Evolutionary conservation across 2,329 filamentous ascomycete genomes (phyloP), one percentile per base, ranked within the genome.

Genomic region (Trichoderma lentiforme): DNA sequence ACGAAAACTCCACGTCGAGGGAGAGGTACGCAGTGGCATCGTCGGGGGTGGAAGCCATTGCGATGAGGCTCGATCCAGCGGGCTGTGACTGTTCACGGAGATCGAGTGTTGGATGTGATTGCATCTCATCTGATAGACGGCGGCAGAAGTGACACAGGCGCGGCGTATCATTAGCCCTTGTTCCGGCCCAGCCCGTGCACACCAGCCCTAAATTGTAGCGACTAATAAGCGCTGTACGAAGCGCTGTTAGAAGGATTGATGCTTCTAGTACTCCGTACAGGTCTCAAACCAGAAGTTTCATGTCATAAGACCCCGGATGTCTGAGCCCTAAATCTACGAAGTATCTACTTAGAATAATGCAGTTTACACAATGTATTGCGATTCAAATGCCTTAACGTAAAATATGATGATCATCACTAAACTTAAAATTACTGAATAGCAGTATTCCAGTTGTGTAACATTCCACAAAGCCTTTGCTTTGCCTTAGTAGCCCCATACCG

Each of bases 1-100:
- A 85, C 84, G 83, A 86, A 78, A 96, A 95, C 80, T 96, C 93
- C 32, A 96, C 89, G 6, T 87, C 88, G 75, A 95, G 86, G 26
- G 86, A 80, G 64, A 93, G 82, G 11, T 80, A 80, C 39, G 80
- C 75, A 24, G 21, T 28, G 26, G 21, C 47, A 26, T 66, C 58
- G 18, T 64, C 26, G 21, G 30, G 43, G 30, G 64, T 28, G 8
- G 62, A 47, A 26, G 70, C 63, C 70, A 72, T 72, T 5, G 14
- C 28, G 30, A 62, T 36, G 66, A 47, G 36, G 21, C 21, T 28
- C 36, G 36, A 34, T 26, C 65, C 18, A 51, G n/a, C 12, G 56
- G 56, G 26, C 36, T 24, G 64, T 28, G 34, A 28, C 28, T 18
- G 21, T 47, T 51, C 7, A 15, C 12, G 26, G 53, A 34, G 66